Base-by-base conservation (phyloP, 176 grass and related monocot species). In the Oryza nivara region DNA sequence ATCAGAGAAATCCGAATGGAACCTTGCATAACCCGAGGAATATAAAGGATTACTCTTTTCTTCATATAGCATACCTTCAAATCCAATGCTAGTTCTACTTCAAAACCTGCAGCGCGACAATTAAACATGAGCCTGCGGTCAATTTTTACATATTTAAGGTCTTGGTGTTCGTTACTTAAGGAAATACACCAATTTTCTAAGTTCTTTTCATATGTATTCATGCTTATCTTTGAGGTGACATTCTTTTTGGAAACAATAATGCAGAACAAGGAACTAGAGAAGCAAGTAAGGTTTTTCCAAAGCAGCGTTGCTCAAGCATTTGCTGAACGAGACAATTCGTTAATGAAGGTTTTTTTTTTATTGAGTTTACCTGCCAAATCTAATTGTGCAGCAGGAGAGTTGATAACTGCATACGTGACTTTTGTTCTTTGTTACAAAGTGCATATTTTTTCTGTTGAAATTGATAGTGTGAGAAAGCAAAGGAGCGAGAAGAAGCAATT, bases 281-380 rank as follows among this genome's bases (percentile, higher is more conserved):
- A 93, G 74, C 96, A 98, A 87, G 80, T 98, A 65, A 95, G 91
- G 38, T 98, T 98, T 90, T 98, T 98, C 87, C 96, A 98, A 82
- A 94, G 85, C 75, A 93, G 96, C 35, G 83, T 98, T 63, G 96
- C 93, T 87, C 83, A 89, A 86, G 96, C 96, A 54, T 95, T 95
- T 82, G 83, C 93, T 81, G 96, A 98, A 87, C 83, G 93, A 87
- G 96, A 98, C 89, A 88, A 88, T 65, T 85, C 89, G 63, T 65
- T 98, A 80, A 88, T 98, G 93, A 89, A 98, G 96, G 96, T 28
- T 95, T 78, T 30, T 30, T 23, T 23, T 81, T 47, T 25, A 63
- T 60, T 63, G 32, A 43, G 54, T 88, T 88, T 72, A 78, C 66
- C 63, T 90, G 20, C 36, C 66, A 90, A 68, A 75, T 76, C 40